Percentiles rank a stretch among this genome's conserved stretches.
Conservation (phyloP, 768 basidiomycete genomes). For the Krasilnikovozyma curviuscula region DNA sequence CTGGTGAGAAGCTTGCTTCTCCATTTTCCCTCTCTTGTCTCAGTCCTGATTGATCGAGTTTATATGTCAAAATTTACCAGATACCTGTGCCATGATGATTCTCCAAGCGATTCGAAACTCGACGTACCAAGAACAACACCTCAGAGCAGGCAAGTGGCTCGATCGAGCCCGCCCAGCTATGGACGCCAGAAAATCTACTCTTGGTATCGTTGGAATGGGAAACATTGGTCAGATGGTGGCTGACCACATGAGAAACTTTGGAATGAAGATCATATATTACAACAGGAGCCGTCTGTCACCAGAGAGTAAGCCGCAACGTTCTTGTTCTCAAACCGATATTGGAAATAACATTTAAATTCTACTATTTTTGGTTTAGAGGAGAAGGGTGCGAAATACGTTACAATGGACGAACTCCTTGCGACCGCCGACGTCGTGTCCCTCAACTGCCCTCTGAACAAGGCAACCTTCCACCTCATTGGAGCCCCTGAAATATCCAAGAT, state of each 20-base stretch:
- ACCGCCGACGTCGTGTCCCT: background rate
- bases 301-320: slow-evolving; percentile 12
- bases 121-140: background rate
- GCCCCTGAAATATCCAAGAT: slow-evolving; percentile 31
- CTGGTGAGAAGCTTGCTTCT: too few relatives aligned
- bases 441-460: background rate
- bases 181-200: background rate
- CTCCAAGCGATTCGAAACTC: background rate
- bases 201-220: background rate
- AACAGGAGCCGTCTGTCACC: background rate
- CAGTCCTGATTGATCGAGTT: too few relatives aligned
- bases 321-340: too few relatives aligned
- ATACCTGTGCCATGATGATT: background rate
- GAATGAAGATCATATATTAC: background rate
- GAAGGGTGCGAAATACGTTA: background rate
- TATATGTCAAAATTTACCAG: too few relatives aligned
- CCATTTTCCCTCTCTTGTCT: too few relatives aligned
- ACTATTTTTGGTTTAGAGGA: too few relatives aligned
- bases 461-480: slow-evolving; percentile 1
- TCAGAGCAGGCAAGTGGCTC: background rate
- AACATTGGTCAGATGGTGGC: background rate
- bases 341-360: too few relatives aligned
- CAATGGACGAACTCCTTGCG: background rate
- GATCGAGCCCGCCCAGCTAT: background rate
- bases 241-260: background rate